Evolutionary conservation across 345 rosid species (phyloP).

Genomic region (Boechera retrofracta): DNA sequence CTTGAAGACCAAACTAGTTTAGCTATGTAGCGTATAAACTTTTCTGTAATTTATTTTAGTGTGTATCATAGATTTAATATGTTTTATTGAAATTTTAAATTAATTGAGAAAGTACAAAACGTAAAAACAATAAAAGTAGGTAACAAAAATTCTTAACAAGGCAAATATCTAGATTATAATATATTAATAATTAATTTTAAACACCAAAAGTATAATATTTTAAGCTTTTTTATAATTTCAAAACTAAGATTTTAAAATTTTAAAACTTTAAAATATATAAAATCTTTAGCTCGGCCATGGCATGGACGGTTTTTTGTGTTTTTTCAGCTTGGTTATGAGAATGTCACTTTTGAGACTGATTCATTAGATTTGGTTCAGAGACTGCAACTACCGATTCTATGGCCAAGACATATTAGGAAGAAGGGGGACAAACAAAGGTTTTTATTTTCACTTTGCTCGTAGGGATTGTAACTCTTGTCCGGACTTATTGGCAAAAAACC

Average conservation of each 20-base stretch:
- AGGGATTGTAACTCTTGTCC: too few relatives aligned
- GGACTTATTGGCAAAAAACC: too few relatives aligned
- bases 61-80: background rate
- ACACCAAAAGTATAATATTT: background rate
- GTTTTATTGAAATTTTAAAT: background rate
- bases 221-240: background rate
- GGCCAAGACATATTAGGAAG: too few relatives aligned
- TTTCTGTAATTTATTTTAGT: background rate
- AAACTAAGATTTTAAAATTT: background rate
- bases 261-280: background rate
- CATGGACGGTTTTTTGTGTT: too few relatives aligned
- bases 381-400: too few relatives aligned
- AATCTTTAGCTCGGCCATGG: background rate
- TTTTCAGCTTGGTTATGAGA: too few relatives aligned
- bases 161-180: background rate
- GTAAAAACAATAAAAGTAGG: background rate
- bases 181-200: background rate
- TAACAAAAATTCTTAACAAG: background rate
- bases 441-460: too few relatives aligned
- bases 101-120: background rate
- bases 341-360: too few relatives aligned
- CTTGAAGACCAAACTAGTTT: background rate
- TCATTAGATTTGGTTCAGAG: too few relatives aligned
- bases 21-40: background rate
- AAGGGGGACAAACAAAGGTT: too few relatives aligned